Percentiles rank a stretch among this genome's conserved stretches.
Conservation (phyloP, 2,329 filamentous ascomycete genomes). For the Scytalidium lignicola region DNA sequence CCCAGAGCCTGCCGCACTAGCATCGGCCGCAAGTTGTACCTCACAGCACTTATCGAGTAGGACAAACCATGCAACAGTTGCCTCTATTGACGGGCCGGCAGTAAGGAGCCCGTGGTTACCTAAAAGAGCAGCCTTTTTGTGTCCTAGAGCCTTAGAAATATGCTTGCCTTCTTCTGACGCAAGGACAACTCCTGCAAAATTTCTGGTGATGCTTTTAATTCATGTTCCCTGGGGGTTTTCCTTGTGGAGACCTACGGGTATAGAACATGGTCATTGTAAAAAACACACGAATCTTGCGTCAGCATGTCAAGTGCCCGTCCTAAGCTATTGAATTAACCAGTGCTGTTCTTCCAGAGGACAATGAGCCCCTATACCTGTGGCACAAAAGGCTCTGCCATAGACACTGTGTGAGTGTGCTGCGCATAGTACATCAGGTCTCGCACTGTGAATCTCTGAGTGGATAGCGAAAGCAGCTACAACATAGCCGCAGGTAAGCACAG, state of each 20-base stretch:
- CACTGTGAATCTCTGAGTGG: conserved; percentile 49
- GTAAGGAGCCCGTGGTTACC: conserved; percentile 48
- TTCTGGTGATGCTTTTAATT: too few species aligned
- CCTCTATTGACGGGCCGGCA: conserved; percentile 42
- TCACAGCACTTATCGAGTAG: conserved; percentile 41
- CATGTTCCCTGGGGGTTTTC: conserved; percentile 22
- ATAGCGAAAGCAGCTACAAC: too few species aligned
- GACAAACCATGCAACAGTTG: conserved; percentile 48
- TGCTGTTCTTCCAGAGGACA: too few species aligned
- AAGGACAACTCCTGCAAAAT: conserved; percentile 46
- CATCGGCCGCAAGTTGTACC: conserved; percentile 46
- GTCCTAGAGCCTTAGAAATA: conserved; percentile 40
- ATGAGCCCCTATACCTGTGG: too few species aligned
- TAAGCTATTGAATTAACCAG: too few species aligned
- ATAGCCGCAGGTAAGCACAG: conserved; percentile 17
- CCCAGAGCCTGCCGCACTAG: conserved; percentile 54
- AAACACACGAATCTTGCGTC: conserved; percentile 49
- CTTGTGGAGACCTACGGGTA: conserved; percentile 30
- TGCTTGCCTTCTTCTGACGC: conserved; percentile 43
- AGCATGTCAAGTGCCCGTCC: conserved; percentile 48
- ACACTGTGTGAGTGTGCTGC: conserved; percentile 52
- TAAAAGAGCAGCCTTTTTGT: conserved; percentile 43
- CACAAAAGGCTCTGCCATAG: conserved; percentile 54
- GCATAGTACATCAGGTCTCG: conserved; percentile 49
- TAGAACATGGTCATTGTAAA: conserved; percentile 35